phyloP scores from a whole-genome alignment of 495 filamentous ascomycete species.

The Friedmanniomyces simplex region DNA sequence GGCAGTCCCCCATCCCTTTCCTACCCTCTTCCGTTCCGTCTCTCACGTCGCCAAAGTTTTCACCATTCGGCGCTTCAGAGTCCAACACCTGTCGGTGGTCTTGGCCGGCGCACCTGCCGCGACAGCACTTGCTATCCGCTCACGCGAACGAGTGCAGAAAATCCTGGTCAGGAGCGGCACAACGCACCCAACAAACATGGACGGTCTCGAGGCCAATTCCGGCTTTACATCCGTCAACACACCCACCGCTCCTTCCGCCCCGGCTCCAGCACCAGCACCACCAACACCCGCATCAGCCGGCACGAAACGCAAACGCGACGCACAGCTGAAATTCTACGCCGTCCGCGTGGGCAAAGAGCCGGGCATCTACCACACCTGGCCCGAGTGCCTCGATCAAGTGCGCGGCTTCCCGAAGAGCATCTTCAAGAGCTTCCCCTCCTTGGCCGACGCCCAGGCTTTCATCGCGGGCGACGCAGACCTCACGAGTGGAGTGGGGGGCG shows the following conservation, averaged over 20 bases:
- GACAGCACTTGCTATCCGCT: not conserved
- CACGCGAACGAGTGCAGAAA: not conserved
- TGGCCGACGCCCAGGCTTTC: slow-evolving; percentile 69
- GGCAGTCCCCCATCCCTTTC: not conserved
- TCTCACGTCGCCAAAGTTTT: not conserved
- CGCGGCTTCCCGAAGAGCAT: slow-evolving; percentile 74
- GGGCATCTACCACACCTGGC: slow-evolving; percentile 80
- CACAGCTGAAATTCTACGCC: slow-evolving; percentile 67
- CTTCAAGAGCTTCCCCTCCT: slow-evolving; percentile 73
- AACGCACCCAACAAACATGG: not conserved
- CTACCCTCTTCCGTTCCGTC: not conserved
- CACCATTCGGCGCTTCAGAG: not conserved
- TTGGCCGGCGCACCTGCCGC: not conserved
- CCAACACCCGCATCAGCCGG: slow-evolving; percentile 32
- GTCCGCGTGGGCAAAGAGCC: slow-evolving; percentile 68
- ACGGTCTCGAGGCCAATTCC: not conserved
- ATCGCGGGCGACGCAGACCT: slow-evolving; percentile 38
- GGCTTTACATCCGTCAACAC: slow-evolving; percentile 16
- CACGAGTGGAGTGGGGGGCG: not conserved
- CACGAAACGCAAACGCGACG: slow-evolving; percentile 53
- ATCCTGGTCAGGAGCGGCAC: not conserved
- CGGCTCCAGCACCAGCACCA: not conserved
- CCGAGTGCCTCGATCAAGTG: slow-evolving; percentile 69
- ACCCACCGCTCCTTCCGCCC: not conserved
- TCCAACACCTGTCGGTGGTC: not conserved